A percentile compares a stretch with the other conserved stretches of the same genome.
Conservation (phyloP, 192 early-diverging fungal species). For the Paraglomus brasilianum region DNA sequence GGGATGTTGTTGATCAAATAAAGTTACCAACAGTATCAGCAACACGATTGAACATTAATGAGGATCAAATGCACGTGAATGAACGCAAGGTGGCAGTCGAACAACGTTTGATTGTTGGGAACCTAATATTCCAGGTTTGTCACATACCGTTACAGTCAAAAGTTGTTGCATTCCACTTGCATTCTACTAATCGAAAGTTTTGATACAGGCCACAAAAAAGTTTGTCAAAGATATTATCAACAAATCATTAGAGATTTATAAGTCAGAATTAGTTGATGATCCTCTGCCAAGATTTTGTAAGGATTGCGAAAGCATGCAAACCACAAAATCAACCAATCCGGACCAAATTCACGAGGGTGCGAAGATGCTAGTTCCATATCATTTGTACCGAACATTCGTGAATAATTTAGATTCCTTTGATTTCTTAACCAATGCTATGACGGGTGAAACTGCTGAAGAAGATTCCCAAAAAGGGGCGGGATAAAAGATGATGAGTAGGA, state of each 20-base stretch:
- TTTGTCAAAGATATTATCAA: slow-evolving; percentile 48
- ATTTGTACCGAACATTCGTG: slow-evolving; percentile 46
- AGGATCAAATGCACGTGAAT: slow-evolving; percentile 14
- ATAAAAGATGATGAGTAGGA: too few relatives aligned
- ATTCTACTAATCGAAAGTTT: not conserved
- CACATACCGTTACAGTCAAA: not conserved
- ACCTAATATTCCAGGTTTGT: slow-evolving; percentile 40
- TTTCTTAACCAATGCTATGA: too few relatives aligned
- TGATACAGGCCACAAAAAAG: slow-evolving; percentile 45
- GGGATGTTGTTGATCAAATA: slow-evolving; percentile 39
- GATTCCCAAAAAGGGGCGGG: too few relatives aligned
- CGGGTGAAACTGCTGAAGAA: too few relatives aligned
- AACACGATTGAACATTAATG: slow-evolving; percentile 33
- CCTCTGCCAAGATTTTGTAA: slow-evolving; percentile 33
- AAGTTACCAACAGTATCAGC: slow-evolving; percentile 36
- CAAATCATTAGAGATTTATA: slow-evolving; percentile 42
- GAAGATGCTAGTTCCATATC: slow-evolving; percentile 52
- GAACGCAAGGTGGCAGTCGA: slow-evolving; percentile 37
- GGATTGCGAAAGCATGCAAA: not conserved
- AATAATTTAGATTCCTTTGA: too few relatives aligned
- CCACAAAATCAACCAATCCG: not conserved
- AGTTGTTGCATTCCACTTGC: not conserved
- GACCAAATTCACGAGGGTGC: not conserved
- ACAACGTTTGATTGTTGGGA: slow-evolving; percentile 49
- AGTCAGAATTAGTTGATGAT: slow-evolving; percentile 36